phyloP scores from a whole-genome alignment of 352 stramenopile genomes.

The Pythium vanterpoolii region DNA sequence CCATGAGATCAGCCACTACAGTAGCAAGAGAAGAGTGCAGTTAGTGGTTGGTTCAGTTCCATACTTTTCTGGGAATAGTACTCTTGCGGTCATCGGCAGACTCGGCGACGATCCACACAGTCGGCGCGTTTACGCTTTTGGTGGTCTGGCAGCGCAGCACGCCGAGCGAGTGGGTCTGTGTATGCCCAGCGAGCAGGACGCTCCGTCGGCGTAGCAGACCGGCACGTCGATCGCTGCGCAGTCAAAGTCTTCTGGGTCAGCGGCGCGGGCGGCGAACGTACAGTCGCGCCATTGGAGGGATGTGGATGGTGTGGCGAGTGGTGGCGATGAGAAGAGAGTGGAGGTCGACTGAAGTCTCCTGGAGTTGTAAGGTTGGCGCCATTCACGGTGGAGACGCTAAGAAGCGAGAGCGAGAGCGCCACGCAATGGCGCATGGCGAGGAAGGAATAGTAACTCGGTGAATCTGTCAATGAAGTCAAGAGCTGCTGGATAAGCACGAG shows the following conservation, averaged over 20 bases:
- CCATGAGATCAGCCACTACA: neutral
- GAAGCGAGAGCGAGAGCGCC: neutral
- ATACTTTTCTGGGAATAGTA: neutral
- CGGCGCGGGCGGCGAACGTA: neutral
- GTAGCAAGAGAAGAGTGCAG: neutral
- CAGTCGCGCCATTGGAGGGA: neutral
- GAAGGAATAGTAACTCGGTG: neutral
- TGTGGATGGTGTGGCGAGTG: neutral
- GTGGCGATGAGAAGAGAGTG: neutral
- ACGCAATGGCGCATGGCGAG: neutral
- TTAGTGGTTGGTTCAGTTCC: neutral
- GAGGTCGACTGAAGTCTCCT: neutral
- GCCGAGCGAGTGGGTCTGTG: neutral
- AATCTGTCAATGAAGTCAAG: neutral
- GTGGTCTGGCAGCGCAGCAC: neutral
- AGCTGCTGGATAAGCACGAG: neutral
- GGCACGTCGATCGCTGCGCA: slow-evolving; percentile 9
- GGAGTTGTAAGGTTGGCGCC: neutral
- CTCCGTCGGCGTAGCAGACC: slow-evolving; percentile 4
- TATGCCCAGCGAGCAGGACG: neutral
- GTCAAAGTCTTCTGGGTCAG: neutral
- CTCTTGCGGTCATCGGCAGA: neutral
- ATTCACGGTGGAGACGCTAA: neutral
- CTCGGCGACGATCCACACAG: slow-evolving; percentile 5
- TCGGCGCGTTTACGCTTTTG: neutral